Base-by-base conservation (phyloP, 1,139 yeast genomes). In the Yamadazyma diospyri region DNA sequence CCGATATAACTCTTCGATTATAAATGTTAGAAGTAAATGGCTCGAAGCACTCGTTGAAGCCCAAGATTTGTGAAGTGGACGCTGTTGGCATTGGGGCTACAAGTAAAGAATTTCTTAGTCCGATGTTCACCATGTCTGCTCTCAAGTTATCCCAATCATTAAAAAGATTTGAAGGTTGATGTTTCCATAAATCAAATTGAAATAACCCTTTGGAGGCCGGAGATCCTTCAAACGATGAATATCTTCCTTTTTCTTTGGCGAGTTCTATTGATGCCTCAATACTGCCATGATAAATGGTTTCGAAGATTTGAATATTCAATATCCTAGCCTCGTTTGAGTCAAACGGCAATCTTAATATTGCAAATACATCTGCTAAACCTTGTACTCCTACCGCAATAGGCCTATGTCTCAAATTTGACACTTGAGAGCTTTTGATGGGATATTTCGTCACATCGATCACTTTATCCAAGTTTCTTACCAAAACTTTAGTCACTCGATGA, bases 1-100 rank as follows among this genome's bases (percentile, higher is more conserved):
- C 95, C 23, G 95, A 82, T 30, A 83, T 65, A 15, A 85, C 95
- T 56, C 95, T 78, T 53, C 95, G 78, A 32, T 87, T 78, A 64
- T 85, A 86, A 51, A 86, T 81, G 62, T 86, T 86, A 28, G 94
- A 84, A 19, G 95, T 86, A 59, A 80, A 81, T 16, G 96, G 96
- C 60, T 86, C 96, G 59, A 86, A 86, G 57, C 95, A 86, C 59
- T 86, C 96, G 52, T 82, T 87, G 67, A 76, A 81, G 27, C 95
- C 96, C 43, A 86, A 69, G 40, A 86, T 86, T 62, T 86, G 95
- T 12, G 95, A 87, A 2, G 96, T 86, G 3, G 95, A 85, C 2
- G 95, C 95, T 19, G 96, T 86, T 27, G 96, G 96, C 96, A 86
- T 86, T 30, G 95, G 95, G 3, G 94, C 96, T 36, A 85, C 85